phyloP scores from a whole-genome alignment of 164 flowering plant genomes.

The Amborella trichopoda region DNA sequence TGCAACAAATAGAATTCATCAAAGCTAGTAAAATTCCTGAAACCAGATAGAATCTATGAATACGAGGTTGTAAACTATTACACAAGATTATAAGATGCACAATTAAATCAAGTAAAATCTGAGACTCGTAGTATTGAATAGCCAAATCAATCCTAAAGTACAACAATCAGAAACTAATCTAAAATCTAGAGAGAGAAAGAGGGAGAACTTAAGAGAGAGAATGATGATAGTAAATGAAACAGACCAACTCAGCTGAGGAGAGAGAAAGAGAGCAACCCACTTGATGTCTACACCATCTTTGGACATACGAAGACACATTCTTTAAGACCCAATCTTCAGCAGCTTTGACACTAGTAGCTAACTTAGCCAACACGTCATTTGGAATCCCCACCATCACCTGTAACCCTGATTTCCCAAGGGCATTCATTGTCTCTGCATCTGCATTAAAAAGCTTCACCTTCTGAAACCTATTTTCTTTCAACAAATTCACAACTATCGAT shows the following conservation, averaged over 20 bases:
- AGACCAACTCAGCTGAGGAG: not conserved
- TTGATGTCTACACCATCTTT: conserved; percentile 6
- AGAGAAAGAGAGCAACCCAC: conserved; percentile 3
- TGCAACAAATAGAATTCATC: too few relatives aligned
- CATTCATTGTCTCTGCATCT: conserved; percentile 3
- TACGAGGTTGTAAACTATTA: too few relatives aligned
- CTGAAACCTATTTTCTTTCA: conserved; percentile 35
- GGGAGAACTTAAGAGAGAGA: too few relatives aligned
- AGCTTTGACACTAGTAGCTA: not conserved
- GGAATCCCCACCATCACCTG: conserved; percentile 61
- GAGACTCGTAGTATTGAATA: too few relatives aligned
- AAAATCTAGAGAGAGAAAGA: too few relatives aligned
- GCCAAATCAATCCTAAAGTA: too few relatives aligned
- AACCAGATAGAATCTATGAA: too few relatives aligned
- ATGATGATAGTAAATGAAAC: not conserved
- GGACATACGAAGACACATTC: conserved; percentile 5
- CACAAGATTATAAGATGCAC: too few relatives aligned
- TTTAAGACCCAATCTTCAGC: conserved; percentile 13
- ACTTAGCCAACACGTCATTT: not conserved
- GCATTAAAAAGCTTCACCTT: conserved; percentile 11
- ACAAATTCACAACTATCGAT: conserved; percentile 30
- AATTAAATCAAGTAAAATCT: too few relatives aligned
- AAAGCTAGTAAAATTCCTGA: too few relatives aligned
- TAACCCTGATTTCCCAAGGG: conserved; percentile 28
- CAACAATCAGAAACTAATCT: too few relatives aligned